phyloP scores from a whole-genome alignment of 768 basidiomycete genomes.

The Sarcomyxa edulis region DNA sequence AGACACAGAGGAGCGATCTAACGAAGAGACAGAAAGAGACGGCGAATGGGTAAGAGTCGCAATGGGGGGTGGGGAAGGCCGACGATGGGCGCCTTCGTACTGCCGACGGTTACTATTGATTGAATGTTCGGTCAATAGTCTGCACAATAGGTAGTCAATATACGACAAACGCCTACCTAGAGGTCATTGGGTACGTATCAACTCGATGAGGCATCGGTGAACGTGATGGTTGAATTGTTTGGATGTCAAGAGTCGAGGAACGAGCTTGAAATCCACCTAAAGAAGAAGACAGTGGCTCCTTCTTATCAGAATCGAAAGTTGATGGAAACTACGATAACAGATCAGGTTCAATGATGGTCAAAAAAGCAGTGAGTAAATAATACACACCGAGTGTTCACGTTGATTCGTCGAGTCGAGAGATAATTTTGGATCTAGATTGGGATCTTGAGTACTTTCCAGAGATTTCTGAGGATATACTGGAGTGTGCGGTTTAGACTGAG shows the following conservation, averaged over 20 bases:
- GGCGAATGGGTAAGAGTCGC: constrained; percentile 54
- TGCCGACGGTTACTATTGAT: constrained; percentile 25
- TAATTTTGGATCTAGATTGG: too few species aligned
- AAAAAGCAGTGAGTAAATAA: constrained; percentile 18
- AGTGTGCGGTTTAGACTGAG: too few species aligned
- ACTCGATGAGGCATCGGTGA: constrained; percentile 49
- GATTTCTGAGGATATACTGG: too few species aligned
- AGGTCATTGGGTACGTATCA: constrained; percentile 26
- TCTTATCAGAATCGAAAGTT: constrained; percentile 32
- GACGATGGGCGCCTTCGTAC: constrained; percentile 33
- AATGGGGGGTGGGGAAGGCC: constrained; percentile 41
- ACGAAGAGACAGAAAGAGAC: constrained; percentile 51
- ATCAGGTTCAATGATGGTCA: constrained; percentile 31
- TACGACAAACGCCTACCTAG: constrained; percentile 25
- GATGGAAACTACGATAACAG: constrained; percentile 31
- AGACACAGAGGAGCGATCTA: constrained; percentile 56
- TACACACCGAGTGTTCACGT: too few species aligned
- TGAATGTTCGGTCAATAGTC: constrained; percentile 12
- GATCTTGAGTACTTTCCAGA: too few species aligned
- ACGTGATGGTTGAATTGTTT: constrained; percentile 10
- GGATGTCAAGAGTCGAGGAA: constrained; percentile 11
- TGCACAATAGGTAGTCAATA: constrained; percentile 12
- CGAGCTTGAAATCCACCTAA: constrained; percentile 14
- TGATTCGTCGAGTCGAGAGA: too few species aligned
- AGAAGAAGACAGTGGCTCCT: constrained; percentile 13